Base-by-base conservation (phyloP, 768 basidiomycete species). In the Chalciporus sphaerocephalus region DNA sequence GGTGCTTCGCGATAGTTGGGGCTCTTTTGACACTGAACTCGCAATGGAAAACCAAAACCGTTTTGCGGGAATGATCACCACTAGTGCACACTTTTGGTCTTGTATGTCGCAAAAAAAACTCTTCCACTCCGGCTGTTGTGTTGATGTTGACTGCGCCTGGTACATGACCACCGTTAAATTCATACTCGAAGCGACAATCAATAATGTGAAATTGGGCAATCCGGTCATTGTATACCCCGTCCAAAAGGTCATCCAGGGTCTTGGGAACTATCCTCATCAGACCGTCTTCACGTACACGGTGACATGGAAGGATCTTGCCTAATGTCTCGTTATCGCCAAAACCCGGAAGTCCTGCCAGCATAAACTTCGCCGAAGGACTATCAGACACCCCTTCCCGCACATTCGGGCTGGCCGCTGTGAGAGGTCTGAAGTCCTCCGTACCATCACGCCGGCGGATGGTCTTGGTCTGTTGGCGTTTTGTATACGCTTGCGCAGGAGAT, bases 101-200 rank as follows among this genome's bases (percentile, higher is more conserved):
- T 48, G 65, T 71, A 18, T 67, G 58, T 4, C 83, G 75, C 33
- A 98, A 80, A 30, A 98, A 69, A 40, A 89, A 76, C 41, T 88
- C 83, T 62, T 96, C 92, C 33, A 97, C 77, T 37, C 78, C 81
- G 22, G 75, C 64, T 11, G 84, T 83, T 13, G 83, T 88, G 63
- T 91, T 92, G 59, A 98, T 81, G 64, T 97, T 98, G 63, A 93
- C 74, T 6, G 96, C 94, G 12, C 92, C 88, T 9, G 80, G 79
- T 53, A 98, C 81, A 69, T 98, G 96, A 0, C 96, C 96, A 8
- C 96, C 96, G 39, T 76, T 74, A 65, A 85, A 97, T 69, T 99
- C 96, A 60, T 96, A 99, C 52, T 92, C 92, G 66, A 98, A 99
- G 34, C 96, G 87, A 66, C 96, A 98, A 69, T 99, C 96, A 55